These are phyloP conservation scores for Ophiostoma ulmi DNA, from an alignment of 2,329 filamentous ascomycete genomes.

Conservation along the genomic window DNA sequence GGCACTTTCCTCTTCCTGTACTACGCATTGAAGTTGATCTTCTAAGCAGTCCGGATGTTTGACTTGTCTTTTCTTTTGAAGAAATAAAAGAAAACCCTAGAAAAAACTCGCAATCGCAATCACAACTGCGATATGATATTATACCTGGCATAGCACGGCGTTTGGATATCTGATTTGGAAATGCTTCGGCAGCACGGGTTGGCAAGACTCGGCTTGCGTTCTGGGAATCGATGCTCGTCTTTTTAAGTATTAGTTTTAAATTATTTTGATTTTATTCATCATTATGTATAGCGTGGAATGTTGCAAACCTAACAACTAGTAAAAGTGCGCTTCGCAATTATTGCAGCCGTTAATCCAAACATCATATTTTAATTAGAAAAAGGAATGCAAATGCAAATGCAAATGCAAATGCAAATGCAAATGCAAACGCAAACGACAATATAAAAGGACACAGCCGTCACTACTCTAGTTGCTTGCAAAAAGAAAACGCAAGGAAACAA, in stretches of 20 bases:
- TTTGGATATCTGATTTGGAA: slow-evolving; percentile 10
- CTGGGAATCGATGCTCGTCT: background rate
- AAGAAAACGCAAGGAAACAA: background rate
- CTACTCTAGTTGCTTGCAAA: background rate
- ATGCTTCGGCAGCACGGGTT: background rate
- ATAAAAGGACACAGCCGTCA: background rate
- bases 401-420: no score
- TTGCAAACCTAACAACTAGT: background rate
- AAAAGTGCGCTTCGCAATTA: background rate
- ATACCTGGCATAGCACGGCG: slow-evolving; percentile 26
- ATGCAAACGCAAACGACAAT: background rate
- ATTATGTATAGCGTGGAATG: background rate
- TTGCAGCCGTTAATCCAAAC: background rate
- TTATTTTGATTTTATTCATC: background rate
- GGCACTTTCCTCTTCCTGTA: slow-evolving; percentile 69
- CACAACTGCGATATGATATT: background rate
- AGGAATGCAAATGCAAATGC: background rate
- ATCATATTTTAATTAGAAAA: background rate
- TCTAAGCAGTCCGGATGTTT: slow-evolving; percentile 37
- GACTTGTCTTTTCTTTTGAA: no score
- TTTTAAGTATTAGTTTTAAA: background rate
- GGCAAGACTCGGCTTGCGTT: background rate
- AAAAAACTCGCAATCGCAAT: background rate
- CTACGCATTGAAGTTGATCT: slow-evolving; percentile 61
- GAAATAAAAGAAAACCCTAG: background rate